These are phyloP conservation scores for Fraxinus nigra DNA, from an alignment of 305 asterid species.

Conservation along the genomic window DNA sequence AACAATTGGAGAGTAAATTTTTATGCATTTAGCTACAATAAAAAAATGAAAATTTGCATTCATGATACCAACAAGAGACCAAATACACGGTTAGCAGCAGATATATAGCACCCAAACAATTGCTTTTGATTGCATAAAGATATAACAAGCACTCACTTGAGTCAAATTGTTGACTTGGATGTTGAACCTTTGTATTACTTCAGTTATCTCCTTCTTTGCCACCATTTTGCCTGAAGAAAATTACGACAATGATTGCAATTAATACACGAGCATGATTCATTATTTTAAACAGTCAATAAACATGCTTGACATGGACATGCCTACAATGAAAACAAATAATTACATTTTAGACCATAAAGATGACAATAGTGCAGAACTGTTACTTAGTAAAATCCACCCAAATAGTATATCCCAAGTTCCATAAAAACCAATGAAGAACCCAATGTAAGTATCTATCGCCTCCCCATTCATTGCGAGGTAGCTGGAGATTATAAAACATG, in stretches of 20 bases:
- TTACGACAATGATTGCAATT: slow-evolving; percentile 20
- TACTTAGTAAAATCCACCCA: slow-evolving; percentile 5
- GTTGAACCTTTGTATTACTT: slow-evolving; percentile 69
- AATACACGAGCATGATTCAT: background rate
- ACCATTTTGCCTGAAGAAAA: slow-evolving; percentile 59
- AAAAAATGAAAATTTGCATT: background rate
- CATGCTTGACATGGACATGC: slow-evolving; percentile 6
- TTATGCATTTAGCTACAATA: too few species aligned
- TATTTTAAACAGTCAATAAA: slow-evolving; percentile 8
- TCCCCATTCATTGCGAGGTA: slow-evolving; percentile 3
- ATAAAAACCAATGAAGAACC: background rate
- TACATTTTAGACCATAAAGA: background rate
- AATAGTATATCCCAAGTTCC: slow-evolving; percentile 1
- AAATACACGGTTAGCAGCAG: slow-evolving; percentile 3
- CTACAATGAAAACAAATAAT: background rate
- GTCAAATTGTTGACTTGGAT: slow-evolving; percentile 95
- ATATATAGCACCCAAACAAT: slow-evolving; percentile 15
- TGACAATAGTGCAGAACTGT: background rate
- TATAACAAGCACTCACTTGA: slow-evolving; percentile 59
- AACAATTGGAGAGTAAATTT: too few species aligned
- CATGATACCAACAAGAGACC: background rate
- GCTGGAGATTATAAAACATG: background rate
- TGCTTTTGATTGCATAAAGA: background rate
- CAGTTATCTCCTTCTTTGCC: slow-evolving; percentile 60
- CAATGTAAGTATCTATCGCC: slow-evolving; percentile 9